phyloP scores from a whole-genome alignment of 495 filamentous ascomycete species.

The Melanomma pulvis-pyrius region DNA sequence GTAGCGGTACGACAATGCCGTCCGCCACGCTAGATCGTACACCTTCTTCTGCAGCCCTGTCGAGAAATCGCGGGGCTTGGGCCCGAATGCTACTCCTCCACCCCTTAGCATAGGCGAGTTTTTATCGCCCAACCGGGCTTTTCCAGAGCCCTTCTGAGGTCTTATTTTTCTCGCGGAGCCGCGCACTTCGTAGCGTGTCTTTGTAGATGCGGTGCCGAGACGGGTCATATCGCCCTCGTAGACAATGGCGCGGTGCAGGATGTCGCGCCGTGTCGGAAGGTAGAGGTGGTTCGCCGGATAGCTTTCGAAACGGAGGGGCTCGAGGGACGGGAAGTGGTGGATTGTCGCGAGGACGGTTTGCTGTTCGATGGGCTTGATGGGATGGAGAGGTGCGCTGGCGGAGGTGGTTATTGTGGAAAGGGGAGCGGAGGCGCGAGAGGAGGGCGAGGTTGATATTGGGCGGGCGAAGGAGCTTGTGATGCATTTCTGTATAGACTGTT shows the following conservation, averaged over 20 bases:
- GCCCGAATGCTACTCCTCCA: slow-evolving; percentile 85
- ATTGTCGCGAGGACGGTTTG: slow-evolving; percentile 73
- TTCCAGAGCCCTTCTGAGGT: slow-evolving; percentile 83
- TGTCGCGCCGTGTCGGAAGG: slow-evolving; percentile 84
- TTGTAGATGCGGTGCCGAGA: slow-evolving; percentile 78
- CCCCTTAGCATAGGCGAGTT: slow-evolving; percentile 82
- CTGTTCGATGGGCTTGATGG: slow-evolving; percentile 46
- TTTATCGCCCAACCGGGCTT: slow-evolving; percentile 75
- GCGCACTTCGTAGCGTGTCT: slow-evolving; percentile 81
- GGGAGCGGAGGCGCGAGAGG: slow-evolving; percentile 41
- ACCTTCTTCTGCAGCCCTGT: slow-evolving; percentile 83
- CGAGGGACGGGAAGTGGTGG: slow-evolving; percentile 87
- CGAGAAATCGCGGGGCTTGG: slow-evolving; percentile 84
- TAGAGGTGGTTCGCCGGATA: slow-evolving; percentile 81
- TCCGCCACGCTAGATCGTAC: slow-evolving; percentile 95
- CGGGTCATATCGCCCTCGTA: slow-evolving; percentile 91
- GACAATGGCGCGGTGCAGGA: slow-evolving; percentile 88
- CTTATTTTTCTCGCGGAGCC: slow-evolving; percentile 77
- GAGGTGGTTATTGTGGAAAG: slow-evolving; percentile 22
- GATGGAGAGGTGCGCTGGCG: slow-evolving; percentile 33
- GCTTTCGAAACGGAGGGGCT: slow-evolving; percentile 75
- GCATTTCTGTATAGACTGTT: neutral
- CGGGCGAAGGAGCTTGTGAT: slow-evolving; percentile 51
- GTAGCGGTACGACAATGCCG: slow-evolving; percentile 89
- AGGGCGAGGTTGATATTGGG: slow-evolving; percentile 72